These are phyloP conservation scores for Aspergillus nanangensis DNA, from an alignment of 495 filamentous ascomycete species.

Conservation along the genomic window DNA sequence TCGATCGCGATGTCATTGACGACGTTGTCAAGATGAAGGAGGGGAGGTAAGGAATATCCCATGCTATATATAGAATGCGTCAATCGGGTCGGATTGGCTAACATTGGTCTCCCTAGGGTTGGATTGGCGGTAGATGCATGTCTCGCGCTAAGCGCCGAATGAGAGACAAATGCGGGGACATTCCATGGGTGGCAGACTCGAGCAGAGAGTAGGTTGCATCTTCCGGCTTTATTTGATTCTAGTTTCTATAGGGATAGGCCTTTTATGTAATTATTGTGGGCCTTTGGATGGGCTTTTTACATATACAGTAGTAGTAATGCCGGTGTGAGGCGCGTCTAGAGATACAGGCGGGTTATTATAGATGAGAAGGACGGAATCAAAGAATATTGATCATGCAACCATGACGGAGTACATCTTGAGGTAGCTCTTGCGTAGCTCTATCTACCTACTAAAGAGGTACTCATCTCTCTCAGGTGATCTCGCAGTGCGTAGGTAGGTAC, in stretches of 20 bases:
- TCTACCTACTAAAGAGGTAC: no score
- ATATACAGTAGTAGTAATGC: neutral
- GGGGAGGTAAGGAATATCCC: constrained; percentile 62
- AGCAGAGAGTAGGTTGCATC: neutral
- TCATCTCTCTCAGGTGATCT: no score
- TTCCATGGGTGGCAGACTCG: constrained; percentile 25
- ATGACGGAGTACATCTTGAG: no score
- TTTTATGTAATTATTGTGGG: neutral
- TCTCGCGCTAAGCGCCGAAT: constrained; percentile 64
- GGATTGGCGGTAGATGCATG: constrained; percentile 89
- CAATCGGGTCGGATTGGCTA: no score
- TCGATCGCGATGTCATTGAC: constrained; percentile 87
- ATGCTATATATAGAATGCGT: constrained; percentile 1
- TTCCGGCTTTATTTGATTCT: neutral
- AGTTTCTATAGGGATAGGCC: neutral
- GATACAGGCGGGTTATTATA: neutral
- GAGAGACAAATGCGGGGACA: constrained; percentile 1
- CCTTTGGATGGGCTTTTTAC: neutral
- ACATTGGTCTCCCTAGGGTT: constrained; percentile 52
- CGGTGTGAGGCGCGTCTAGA: neutral
- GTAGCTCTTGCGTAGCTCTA: no score
- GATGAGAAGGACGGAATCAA: no score
- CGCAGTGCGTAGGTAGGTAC: no score
- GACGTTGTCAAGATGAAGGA: constrained; percentile 92
- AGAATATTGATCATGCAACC: no score